Evolutionary conservation across 2,329 filamentous ascomycete species (phyloP).

Genomic region (Falciphora oryzae): DNA sequence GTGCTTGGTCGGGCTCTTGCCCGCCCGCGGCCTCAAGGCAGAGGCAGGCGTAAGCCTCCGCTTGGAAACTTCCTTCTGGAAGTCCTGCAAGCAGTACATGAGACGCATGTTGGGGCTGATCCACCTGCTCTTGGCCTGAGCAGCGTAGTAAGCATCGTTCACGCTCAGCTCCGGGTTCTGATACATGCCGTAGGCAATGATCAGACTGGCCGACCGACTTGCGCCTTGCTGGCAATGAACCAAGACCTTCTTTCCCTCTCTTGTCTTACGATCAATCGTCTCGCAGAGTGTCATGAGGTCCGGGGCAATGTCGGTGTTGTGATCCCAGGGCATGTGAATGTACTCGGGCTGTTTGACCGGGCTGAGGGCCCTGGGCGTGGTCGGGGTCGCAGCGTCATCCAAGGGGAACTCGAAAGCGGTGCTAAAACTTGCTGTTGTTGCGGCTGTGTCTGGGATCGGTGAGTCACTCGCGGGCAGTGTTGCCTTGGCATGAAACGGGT

Average conservation of each 20-base stretch:
- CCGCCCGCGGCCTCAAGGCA: slow-evolving; percentile 42
- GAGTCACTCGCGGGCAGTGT: slow-evolving; percentile 31
- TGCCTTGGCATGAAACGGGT: slow-evolving; percentile 54
- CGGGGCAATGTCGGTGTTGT: slow-evolving; percentile 78
- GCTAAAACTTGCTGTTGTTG: slow-evolving; percentile 50
- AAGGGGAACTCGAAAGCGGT: slow-evolving; percentile 56
- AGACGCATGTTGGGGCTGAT: slow-evolving; percentile 90
- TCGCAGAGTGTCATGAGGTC: slow-evolving; percentile 72
- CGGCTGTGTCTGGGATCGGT: slow-evolving; percentile 48
- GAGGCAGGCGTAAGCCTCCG: slow-evolving; percentile 40
- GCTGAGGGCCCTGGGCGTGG: slow-evolving; percentile 49
- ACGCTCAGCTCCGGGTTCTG: slow-evolving; percentile 70
- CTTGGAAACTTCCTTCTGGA: slow-evolving; percentile 58
- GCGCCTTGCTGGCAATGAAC: slow-evolving; percentile 84
- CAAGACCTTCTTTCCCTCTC: slow-evolving; percentile 70
- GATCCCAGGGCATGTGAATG: slow-evolving; percentile 82
- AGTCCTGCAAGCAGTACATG: slow-evolving; percentile 84
- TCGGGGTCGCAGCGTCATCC: slow-evolving; percentile 41
- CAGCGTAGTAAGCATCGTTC: slow-evolving; percentile 76
- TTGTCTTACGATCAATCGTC: slow-evolving; percentile 65
- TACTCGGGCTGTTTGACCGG: slow-evolving; percentile 61
- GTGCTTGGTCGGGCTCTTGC: slow-evolving; percentile 54
- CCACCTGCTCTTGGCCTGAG: slow-evolving; percentile 77
- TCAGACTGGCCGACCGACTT: slow-evolving; percentile 76
- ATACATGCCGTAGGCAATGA: slow-evolving; percentile 80